Evolutionary conservation across 768 basidiomycete species (phyloP), one percentile per base, ranked within the genome.

Genomic region (Saitozyma sp.): DNA sequence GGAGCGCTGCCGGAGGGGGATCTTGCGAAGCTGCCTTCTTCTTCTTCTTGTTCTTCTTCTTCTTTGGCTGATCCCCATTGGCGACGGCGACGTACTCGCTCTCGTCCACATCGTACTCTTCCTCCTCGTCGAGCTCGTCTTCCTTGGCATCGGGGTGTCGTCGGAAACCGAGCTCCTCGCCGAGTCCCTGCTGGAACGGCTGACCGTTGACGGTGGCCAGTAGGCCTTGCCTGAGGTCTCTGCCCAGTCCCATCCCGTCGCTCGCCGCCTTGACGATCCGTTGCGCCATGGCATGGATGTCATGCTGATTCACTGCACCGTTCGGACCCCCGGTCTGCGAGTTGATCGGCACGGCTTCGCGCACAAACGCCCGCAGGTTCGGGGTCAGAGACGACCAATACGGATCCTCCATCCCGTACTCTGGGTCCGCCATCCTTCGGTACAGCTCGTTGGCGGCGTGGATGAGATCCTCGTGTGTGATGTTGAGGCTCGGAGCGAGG

Each of bases 331-430:
- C 42, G 41, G 42, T 60, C 39, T 52, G 38, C 7, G 78, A 78
- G 38, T 78, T 77, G 58, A 82, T 75, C 0, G 82, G 82, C 3
- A 83, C 76, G 9, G 83, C 82, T 56, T 81, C 82, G 65, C 86
- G 82, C 75, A 89, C 87, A 76, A 89, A 89, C 65, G 84, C 86
- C 72, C 86, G 84, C 63, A 88, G 83, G 69, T 88, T 86, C 20
- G 85, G 83, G 43, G 88, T 88, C 50, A 89, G 82, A 45, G 85
- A 84, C 52, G 85, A 84, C 88, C 87, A 88, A 73, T 88, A 88
- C 52, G 86, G 86, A 66, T 87, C 86, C 65, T 86, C 86, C 54
- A 82, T 80, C 51, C 75, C 79, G 49, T 78, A 80, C n/a, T 73
- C 74, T 9, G 81, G 78, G 57, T 82, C 82, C 10, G 77, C 78